phyloP scores from a whole-genome alignment of 2,329 filamentous ascomycete species.

The Exophiala viscosa region DNA sequence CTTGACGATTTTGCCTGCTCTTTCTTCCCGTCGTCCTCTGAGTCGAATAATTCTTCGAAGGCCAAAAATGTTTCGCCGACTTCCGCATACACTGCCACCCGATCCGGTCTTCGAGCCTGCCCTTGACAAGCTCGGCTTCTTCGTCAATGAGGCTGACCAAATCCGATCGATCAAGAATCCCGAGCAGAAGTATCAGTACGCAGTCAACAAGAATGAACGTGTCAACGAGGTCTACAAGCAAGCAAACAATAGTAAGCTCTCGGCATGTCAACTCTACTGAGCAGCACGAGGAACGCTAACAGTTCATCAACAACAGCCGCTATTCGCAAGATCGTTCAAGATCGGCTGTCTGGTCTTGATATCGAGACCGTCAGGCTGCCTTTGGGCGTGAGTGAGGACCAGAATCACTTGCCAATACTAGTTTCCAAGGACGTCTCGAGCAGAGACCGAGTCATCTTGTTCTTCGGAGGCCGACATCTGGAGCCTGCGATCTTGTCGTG shows the following conservation, averaged over 20 bases:
- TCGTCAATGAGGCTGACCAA: constrained; percentile 70
- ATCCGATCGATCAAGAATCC: constrained; percentile 67
- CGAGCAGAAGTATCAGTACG: constrained; percentile 69
- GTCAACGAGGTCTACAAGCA: constrained; percentile 73
- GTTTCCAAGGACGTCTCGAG: constrained; percentile 53
- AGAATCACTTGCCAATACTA: constrained; percentile 68
- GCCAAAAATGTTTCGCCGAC: constrained; percentile 69
- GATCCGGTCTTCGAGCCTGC: constrained; percentile 65
- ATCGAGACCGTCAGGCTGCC: constrained; percentile 63
- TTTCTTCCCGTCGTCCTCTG: too few relatives aligned
- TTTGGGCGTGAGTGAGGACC: constrained; percentile 39
- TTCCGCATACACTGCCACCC: constrained; percentile 63
- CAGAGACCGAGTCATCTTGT: constrained; percentile 63
- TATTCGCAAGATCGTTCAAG: constrained; percentile 56
- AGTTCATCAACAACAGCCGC: constrained; percentile 49
- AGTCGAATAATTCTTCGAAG: neutral
- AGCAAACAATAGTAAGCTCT: constrained; percentile 65
- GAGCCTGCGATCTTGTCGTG: constrained; percentile 73
- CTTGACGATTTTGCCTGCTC: neutral
- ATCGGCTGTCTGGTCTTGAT: constrained; percentile 60
- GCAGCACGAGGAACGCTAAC: neutral
- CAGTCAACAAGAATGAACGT: constrained; percentile 67
- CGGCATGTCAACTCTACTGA: neutral
- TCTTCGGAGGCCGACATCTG: constrained; percentile 69
- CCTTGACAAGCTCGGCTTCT: constrained; percentile 72